A percentile compares a stretch with the other conserved stretches of the same genome.
Evolutionary conservation across 108 stramenopile genomes (phyloP).

Genomic region (Stephanodiscus triporus): DNA sequence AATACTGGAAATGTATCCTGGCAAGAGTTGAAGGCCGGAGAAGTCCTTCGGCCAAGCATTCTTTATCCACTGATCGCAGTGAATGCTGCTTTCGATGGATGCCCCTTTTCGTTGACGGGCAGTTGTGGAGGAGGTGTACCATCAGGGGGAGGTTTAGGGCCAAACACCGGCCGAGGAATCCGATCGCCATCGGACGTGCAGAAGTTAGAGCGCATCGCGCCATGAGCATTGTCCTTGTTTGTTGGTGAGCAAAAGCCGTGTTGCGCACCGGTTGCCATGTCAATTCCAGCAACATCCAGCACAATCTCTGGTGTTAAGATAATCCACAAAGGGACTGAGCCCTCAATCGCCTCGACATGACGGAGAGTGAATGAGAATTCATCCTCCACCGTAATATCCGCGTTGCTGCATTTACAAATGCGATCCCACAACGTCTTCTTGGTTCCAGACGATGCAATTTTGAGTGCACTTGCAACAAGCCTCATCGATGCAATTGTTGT

Average conservation of each 20-base stretch:
- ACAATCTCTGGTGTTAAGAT: background rate
- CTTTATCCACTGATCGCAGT: too few species aligned
- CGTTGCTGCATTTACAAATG: background rate
- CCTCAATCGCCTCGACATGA: background rate
- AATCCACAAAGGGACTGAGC: background rate
- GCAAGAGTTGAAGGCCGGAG: too few species aligned
- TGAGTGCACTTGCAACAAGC: background rate
- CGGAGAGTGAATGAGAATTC: background rate
- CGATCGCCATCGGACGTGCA: background rate
- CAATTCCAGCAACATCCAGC: background rate
- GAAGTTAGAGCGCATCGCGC: background rate
- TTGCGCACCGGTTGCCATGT: too few species aligned
- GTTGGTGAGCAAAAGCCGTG: background rate
- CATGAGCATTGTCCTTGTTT: background rate
- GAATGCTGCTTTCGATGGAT: too few species aligned
- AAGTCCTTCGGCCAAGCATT: too few species aligned
- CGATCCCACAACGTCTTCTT: background rate
- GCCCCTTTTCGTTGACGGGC: too few species aligned
- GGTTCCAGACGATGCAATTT: background rate
- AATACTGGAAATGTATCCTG: too few species aligned
- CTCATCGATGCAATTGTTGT: too few species aligned
- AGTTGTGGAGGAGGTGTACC: too few species aligned
- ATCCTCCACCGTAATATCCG: background rate
- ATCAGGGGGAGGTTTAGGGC: too few species aligned
- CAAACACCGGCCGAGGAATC: too few species aligned